Evolutionary conservation across 164 flowering plant species (phyloP).

Genomic region (Vitis vinifera): DNA sequence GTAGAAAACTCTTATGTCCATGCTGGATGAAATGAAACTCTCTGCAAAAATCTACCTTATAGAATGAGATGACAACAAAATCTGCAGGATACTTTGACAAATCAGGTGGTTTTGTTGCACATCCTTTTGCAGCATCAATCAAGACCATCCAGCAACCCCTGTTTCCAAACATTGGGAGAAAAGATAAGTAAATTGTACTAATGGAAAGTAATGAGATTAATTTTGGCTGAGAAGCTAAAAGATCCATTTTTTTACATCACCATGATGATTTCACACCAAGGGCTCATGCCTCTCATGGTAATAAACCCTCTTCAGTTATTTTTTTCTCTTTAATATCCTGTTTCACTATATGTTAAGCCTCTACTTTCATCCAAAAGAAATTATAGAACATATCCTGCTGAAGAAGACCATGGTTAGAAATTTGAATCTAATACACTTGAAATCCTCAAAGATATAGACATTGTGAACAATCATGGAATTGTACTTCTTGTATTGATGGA

Average conservation of each 20-base stretch:
- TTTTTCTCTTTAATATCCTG: too few relatives aligned
- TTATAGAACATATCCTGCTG: too few relatives aligned
- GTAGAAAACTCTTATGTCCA: not conserved
- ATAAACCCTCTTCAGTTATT: too few relatives aligned
- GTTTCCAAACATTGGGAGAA: constrained; percentile 4
- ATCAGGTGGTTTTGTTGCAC: constrained; percentile 82
- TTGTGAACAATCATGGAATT: too few relatives aligned
- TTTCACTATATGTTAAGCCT: too few relatives aligned
- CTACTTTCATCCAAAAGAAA: too few relatives aligned
- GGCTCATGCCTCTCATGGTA: too few relatives aligned
- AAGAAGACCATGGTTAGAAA: too few relatives aligned
- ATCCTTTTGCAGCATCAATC: constrained; percentile 99
- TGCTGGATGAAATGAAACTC: not conserved
- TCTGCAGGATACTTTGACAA: constrained; percentile 76
- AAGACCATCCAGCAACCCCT: constrained; percentile 87
- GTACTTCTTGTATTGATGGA: too few relatives aligned
- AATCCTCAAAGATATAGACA: too few relatives aligned
- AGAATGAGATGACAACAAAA: constrained; percentile 88
- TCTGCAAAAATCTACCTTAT: constrained; percentile 55
- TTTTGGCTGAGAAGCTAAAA: not conserved
- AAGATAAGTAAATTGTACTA: not conserved
- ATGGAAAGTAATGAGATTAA: not conserved
- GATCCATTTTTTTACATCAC: not conserved
- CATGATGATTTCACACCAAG: too few relatives aligned
- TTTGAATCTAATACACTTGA: too few relatives aligned